These are phyloP conservation scores for Spathaspora hagerdaliae DNA, from an alignment of 805 yeast species.

Conservation along the genomic window DNA sequence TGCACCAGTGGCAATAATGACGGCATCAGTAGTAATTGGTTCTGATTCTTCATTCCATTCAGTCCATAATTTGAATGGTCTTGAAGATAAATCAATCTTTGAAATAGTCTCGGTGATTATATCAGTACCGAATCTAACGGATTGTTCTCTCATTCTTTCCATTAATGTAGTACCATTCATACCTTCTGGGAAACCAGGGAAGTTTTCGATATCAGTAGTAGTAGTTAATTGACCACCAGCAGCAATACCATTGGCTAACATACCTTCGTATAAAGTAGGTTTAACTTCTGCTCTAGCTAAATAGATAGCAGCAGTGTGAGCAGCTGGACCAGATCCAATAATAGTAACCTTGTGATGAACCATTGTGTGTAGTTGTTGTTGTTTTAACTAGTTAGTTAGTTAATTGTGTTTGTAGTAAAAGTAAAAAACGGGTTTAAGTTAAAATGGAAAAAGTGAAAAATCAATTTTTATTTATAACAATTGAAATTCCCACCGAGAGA, in stretches of 20 bases:
- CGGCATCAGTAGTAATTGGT: constrained; percentile 89
- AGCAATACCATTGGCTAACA: constrained; percentile 96
- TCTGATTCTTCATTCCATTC: constrained; percentile 91
- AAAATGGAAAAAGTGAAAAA: too few species aligned
- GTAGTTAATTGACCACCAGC: constrained; percentile 99
- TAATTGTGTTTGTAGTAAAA: too few species aligned
- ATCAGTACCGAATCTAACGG: constrained; percentile 84
- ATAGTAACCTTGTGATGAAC: constrained; percentile 81
- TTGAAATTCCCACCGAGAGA: too few species aligned
- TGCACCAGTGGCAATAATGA: constrained; percentile 96
- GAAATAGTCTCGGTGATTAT: constrained; percentile 93
- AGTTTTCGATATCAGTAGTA: constrained; percentile 97
- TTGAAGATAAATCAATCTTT: constrained; percentile 80
- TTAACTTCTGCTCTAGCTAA: constrained; percentile 93
- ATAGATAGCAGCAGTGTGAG: constrained; percentile 98
- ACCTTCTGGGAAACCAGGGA: constrained; percentile 98
- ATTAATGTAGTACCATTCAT: constrained; percentile 82
- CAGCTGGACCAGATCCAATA: constrained; percentile 98
- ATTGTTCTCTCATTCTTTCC: constrained; percentile 92
- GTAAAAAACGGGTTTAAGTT: too few species aligned
- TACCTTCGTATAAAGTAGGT: constrained; percentile 92
- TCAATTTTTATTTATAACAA: too few species aligned
- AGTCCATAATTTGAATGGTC: constrained; percentile 96
- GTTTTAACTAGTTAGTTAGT: too few species aligned
- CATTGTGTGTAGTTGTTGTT: constrained; percentile 58